These are phyloP conservation scores for Anacardium occidentale DNA, from an alignment of 345 rosid genomes.

Conservation along the genomic window DNA sequence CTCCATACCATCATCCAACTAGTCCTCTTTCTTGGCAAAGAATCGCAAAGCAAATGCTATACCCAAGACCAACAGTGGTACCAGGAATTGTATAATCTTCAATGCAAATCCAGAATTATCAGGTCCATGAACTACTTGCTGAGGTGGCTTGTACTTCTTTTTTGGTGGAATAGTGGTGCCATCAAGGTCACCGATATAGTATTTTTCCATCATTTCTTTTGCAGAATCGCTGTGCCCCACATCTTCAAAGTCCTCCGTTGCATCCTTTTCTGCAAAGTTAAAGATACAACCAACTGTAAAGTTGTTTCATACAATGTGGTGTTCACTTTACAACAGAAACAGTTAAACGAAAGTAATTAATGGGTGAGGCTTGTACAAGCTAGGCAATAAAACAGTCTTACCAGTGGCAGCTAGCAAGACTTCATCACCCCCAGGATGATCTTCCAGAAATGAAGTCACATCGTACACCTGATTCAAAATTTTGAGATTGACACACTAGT, in stretches of 20 bases:
- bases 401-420: constrained; percentile 73
- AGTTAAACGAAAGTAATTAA: constrained; percentile 1
- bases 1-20: constrained; percentile 5
- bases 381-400: constrained; percentile 12
- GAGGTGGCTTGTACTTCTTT: constrained; percentile 35
- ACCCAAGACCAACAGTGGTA: constrained; percentile 66
- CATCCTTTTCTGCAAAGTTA: constrained; percentile 61
- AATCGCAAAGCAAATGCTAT: constrained; percentile 54
- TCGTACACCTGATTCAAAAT: constrained; percentile 62
- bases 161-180: constrained; percentile 44
- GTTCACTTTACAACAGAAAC: neutral
- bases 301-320: neutral
- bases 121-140: constrained; percentile 8
- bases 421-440: constrained; percentile 90
- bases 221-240: constrained; percentile 75
- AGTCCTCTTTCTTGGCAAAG: constrained; percentile 37
- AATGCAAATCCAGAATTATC: constrained; percentile 30
- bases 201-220: constrained; percentile 54
- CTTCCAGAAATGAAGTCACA: constrained; percentile 71
- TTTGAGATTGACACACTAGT: neutral
- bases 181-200: constrained; percentile 63
- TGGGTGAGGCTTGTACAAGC: neutral
- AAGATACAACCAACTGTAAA: neutral
- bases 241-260: constrained; percentile 71
- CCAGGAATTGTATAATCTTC: constrained; percentile 49